These are phyloP conservation scores for Obelidium mucronatum DNA, from an alignment of 192 early-diverging fungal species.

Conservation along the genomic window DNA sequence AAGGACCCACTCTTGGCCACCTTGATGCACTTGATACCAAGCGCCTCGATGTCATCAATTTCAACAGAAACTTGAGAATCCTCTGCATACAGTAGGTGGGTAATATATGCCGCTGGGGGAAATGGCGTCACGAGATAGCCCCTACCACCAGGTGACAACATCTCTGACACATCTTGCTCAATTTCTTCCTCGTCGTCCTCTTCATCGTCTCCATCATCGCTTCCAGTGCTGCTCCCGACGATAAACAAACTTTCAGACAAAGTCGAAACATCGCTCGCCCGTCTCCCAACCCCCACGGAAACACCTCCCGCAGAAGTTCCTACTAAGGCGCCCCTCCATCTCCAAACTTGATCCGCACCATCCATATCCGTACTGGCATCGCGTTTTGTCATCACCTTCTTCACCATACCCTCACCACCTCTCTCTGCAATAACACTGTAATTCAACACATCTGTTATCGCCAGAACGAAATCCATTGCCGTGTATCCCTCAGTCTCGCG, in stretches of 20 bases:
- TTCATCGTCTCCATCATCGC: slow-evolving; percentile 11
- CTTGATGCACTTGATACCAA: slow-evolving; percentile 50
- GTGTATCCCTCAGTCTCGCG: slow-evolving; percentile 74
- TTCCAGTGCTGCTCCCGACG: neutral
- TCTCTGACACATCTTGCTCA: slow-evolving; percentile 26
- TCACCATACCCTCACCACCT: slow-evolving; percentile 9
- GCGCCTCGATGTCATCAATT: slow-evolving; percentile 40
- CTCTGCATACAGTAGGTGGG: slow-evolving; percentile 55
- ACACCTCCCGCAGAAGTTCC: slow-evolving; percentile 11
- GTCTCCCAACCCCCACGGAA: neutral
- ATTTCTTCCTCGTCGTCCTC: slow-evolving; percentile 6
- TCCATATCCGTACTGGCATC: slow-evolving; percentile 40
- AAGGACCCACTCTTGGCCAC: slow-evolving; percentile 29
- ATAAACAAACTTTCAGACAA: slow-evolving; percentile 1
- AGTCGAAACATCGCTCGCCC: neutral
- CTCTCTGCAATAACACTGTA: slow-evolving; percentile 46
- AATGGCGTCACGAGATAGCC: slow-evolving; percentile 45
- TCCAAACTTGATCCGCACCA: slow-evolving; percentile 40
- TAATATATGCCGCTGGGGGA: slow-evolving; percentile 52
- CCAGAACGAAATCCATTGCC: slow-evolving; percentile 73
- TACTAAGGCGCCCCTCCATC: slow-evolving; percentile 31
- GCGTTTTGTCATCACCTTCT: slow-evolving; percentile 30
- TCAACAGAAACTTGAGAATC: slow-evolving; percentile 47
- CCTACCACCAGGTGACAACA: slow-evolving; percentile 24
- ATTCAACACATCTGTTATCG: slow-evolving; percentile 73